phyloP scores from a whole-genome alignment of 768 basidiomycete genomes.

The Rickenella mellea region DNA sequence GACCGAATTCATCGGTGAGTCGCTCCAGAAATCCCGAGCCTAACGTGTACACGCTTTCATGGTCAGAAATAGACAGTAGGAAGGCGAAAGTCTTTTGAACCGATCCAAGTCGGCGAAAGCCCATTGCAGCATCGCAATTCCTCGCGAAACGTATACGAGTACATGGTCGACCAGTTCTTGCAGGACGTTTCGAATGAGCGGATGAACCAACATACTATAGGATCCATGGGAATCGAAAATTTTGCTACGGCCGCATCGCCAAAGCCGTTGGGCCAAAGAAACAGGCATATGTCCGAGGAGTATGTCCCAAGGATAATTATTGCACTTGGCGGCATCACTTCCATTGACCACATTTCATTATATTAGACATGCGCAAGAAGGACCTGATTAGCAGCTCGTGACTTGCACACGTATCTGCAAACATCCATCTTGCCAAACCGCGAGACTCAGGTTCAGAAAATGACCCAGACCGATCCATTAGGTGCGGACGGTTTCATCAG shows the following conservation, averaged over 20 bases:
- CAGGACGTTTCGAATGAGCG: conserved; percentile 47
- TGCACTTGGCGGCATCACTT: neutral
- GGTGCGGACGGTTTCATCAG: too few relatives aligned
- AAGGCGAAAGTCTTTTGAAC: conserved; percentile 28
- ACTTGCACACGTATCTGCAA: too few relatives aligned
- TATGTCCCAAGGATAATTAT: conserved; percentile 13
- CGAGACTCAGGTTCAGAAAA: neutral
- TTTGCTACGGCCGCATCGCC: too few relatives aligned
- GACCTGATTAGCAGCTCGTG: too few relatives aligned
- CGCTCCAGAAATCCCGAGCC: too few relatives aligned
- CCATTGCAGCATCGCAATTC: conserved; percentile 23
- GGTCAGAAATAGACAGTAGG: too few relatives aligned
- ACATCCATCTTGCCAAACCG: neutral
- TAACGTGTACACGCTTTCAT: too few relatives aligned
- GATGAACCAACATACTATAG: conserved; percentile 54
- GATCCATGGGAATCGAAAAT: too few relatives aligned
- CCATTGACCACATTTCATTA: neutral
- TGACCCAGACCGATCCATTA: too few relatives aligned
- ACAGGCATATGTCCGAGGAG: conserved; percentile 51
- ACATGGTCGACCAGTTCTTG: conserved; percentile 52
- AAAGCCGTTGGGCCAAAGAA: conserved; percentile 43
- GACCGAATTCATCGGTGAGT: too few relatives aligned
- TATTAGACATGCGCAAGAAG: conserved; percentile 24
- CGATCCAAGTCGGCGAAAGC: conserved; percentile 20
- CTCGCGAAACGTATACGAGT: conserved; percentile 16